Evolutionary conservation across 768 basidiomycete species (phyloP), one percentile per base, ranked within the genome.

Genomic region (Amanita muscaria): DNA sequence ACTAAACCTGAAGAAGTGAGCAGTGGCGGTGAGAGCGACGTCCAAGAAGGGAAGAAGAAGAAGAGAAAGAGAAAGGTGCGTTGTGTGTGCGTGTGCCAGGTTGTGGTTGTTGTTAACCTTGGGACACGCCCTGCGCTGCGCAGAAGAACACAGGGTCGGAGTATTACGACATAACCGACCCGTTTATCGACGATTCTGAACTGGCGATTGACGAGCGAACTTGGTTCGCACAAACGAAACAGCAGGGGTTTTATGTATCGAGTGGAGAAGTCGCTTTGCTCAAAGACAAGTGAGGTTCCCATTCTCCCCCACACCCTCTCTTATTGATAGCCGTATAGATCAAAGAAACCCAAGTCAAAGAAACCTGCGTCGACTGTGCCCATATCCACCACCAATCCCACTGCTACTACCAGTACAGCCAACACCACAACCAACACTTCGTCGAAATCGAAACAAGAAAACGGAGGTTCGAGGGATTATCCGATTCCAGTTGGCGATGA

Each of bases 131-230:
- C n/a, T n/a, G n/a, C n/a, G n/a, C n/a, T n/a, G 53, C 45, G 9
- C 67, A 71, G 60, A 80, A 79, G 57, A 74, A 69, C 46, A 59
- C 62, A 1, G 68, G 70, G 0, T 64, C 77, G 16, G 88, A 86
- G 57, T 88, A 91, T 56, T 99, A 99, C 69, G 94, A 99, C 65
- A 70, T 82, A 15, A 66, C 72, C 0, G 96, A 99, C 64, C 86
- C 89, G 0, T 98, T 98, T 67, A 96, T 99, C 57, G 96, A 99
- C 70, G 96, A 99, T 64, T 89, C 90, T 1, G 94, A 98, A 58
- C 69, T 94, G 45, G 82, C 79, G 19, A 66, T 93, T 36, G 93
- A 98, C 66, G 81, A 93, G 58, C 82, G 94, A 4, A 91, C 85
- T 2, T 89, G 76, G 64, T 87, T 92, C 54, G 89, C 86, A 4